phyloP scores from a whole-genome alignment of 2,329 filamentous ascomycete species.

The Cladosporium sphaerospermum region DNA sequence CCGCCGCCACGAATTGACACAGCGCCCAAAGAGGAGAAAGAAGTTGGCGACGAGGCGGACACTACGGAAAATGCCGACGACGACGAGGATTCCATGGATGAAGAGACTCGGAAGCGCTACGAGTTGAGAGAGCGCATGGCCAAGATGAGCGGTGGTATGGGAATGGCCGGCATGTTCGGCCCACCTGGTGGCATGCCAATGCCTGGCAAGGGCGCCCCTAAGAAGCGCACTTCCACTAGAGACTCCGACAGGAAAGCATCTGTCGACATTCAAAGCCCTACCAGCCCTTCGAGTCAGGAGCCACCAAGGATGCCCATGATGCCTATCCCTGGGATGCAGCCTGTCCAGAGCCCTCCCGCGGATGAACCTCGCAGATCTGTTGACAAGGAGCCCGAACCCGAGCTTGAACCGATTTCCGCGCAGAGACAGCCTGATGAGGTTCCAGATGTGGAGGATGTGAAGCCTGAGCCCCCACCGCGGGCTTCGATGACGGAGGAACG shows the following conservation, averaged over 20 bases:
- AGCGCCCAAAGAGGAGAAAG: constrained; percentile 37
- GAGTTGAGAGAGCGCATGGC: constrained; percentile 94
- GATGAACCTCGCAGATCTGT: constrained; percentile 24
- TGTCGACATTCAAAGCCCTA: constrained; percentile 18
- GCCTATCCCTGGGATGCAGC: constrained; percentile 56
- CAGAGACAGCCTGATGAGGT: constrained; percentile 32
- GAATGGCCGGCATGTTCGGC: constrained; percentile 91
- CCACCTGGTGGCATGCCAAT: constrained; percentile 62
- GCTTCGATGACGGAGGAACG: constrained; percentile 33
- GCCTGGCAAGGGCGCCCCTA: constrained; percentile 42
- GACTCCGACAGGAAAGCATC: constrained; percentile 23
- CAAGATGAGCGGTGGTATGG: constrained; percentile 97
- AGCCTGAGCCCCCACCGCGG: constrained; percentile 37
- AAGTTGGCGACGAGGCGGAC: constrained; percentile 47
- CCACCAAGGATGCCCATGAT: constrained; percentile 48
- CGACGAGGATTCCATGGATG: constrained; percentile 79
- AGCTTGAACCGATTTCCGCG: not conserved
- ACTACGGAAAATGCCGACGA: constrained; percentile 51
- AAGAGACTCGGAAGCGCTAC: constrained; percentile 76
- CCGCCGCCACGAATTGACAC: constrained; percentile 36
- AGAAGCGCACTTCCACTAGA: constrained; percentile 34
- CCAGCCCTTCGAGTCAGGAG: constrained; percentile 16
- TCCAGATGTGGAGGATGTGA: constrained; percentile 50
- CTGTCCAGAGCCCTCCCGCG: constrained; percentile 44
- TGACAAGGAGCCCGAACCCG: constrained; percentile 5